A percentile compares a stretch with the other conserved stretches of the same genome.
Conservation (phyloP, 2,329 filamentous ascomycete genomes). For the Hypoxylon sp. region DNA sequence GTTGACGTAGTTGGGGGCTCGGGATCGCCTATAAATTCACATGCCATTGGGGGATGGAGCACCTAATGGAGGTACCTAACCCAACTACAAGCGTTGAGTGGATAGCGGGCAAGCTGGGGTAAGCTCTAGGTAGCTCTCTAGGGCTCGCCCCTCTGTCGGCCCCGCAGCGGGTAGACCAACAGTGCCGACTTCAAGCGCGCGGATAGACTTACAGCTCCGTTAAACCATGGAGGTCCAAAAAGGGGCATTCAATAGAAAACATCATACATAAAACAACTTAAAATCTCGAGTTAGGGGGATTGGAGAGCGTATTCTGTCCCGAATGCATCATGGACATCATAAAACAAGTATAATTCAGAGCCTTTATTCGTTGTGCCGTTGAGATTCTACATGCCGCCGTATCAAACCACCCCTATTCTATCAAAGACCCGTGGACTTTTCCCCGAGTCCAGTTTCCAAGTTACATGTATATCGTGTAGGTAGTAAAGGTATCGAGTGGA, state of each 20-base stretch:
- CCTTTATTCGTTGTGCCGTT: slow-evolving; percentile 28
- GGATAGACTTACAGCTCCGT: slow-evolving; percentile 18
- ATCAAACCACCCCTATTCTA: slow-evolving; percentile 21
- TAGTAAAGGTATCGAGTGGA: slow-evolving; percentile 46
- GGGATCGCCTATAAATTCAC: slow-evolving; percentile 11
- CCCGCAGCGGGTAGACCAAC: slow-evolving; percentile 23
- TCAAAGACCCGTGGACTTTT: slow-evolving; percentile 29
- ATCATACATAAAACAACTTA: background rate
- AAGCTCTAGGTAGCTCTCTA: slow-evolving; percentile 4
- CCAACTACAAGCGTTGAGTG: background rate
- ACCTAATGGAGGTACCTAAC: background rate
- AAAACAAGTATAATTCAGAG: slow-evolving; percentile 8
- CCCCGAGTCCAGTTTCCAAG: slow-evolving; percentile 25
- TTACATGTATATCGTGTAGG: slow-evolving; percentile 15
- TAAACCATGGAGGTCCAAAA: background rate
- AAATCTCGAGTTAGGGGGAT: too few relatives aligned
- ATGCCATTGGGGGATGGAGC: background rate
- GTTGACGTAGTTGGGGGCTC: background rate
- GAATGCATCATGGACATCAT: background rate
- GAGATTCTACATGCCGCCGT: slow-evolving; percentile 15
- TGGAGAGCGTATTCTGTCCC: too few relatives aligned
- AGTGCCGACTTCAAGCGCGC: slow-evolving; percentile 14
- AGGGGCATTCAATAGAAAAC: background rate
- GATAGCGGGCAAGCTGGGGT: slow-evolving; percentile 5
- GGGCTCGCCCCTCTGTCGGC: too few relatives aligned